Conservation (phyloP, 139 green algal genomes). For the Haematococcus lacustris region DNA sequence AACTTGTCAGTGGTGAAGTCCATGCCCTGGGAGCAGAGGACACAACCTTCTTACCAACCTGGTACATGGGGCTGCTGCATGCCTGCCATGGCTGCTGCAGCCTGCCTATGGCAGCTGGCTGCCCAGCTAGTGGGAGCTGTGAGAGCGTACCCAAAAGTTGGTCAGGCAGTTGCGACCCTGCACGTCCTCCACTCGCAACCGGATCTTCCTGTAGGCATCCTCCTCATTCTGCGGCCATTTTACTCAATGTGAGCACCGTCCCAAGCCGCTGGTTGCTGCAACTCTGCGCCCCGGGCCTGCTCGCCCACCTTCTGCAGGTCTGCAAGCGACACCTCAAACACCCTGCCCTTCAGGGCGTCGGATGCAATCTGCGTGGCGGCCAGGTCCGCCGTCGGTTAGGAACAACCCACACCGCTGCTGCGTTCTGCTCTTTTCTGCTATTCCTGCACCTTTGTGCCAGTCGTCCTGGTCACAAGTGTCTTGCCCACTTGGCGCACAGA, state of each 20-base stretch:
- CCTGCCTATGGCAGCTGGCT: too few species aligned
- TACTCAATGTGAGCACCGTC: too few species aligned
- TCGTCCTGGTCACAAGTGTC: slow-evolving; percentile 94
- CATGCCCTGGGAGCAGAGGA: slow-evolving; percentile 87
- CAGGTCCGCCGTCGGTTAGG: not conserved
- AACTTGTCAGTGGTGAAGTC: slow-evolving; percentile 99
- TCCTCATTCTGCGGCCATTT: slow-evolving; percentile 95
- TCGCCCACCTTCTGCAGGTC: slow-evolving; percentile 89
- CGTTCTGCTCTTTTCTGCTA: not conserved
- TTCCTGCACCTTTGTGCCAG: slow-evolving; percentile 90
- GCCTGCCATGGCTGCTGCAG: too few species aligned
- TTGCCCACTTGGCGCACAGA: slow-evolving; percentile 86
- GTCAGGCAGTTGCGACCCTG: slow-evolving; percentile 94
- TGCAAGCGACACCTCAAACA: slow-evolving; percentile 92
- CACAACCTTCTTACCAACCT: too few species aligned
- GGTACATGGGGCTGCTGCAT: too few species aligned
- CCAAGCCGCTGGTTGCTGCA: too few species aligned
- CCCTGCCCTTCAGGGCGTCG: slow-evolving; percentile 94
- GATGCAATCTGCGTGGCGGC: slow-evolving; percentile 85
- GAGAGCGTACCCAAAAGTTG: slow-evolving; percentile 86
- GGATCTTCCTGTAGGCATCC: slow-evolving; percentile 95
- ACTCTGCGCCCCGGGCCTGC: too few species aligned
- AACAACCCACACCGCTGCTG: not conserved
- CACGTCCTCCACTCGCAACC: slow-evolving; percentile 92
- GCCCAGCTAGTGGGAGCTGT: too few species aligned